phyloP scores from a whole-genome alignment of 352 stramenopile species.

The Albugo candida region DNA sequence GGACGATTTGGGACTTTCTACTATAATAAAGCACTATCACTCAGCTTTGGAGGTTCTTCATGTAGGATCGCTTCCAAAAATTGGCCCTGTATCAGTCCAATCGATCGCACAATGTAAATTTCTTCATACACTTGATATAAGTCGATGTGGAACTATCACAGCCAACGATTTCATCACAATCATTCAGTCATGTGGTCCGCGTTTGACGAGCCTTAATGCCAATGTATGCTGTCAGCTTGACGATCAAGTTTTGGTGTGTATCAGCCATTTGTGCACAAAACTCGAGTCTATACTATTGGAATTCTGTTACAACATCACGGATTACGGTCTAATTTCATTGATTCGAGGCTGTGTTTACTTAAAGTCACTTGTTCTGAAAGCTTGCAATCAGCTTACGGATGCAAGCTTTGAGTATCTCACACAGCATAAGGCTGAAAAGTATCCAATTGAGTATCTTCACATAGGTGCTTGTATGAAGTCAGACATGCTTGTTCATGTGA shows the following conservation, averaged over 20 bases:
- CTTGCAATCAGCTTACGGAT: slow-evolving; percentile 62
- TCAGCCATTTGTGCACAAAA: slow-evolving; percentile 15
- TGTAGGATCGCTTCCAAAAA: slow-evolving; percentile 29
- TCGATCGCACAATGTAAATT: slow-evolving; percentile 26
- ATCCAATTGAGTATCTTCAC: slow-evolving; percentile 16
- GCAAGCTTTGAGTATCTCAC: slow-evolving; percentile 29
- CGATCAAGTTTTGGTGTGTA: slow-evolving; percentile 23
- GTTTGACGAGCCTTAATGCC: slow-evolving; percentile 26
- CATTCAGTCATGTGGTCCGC: slow-evolving; percentile 21
- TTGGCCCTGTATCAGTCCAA: slow-evolving; percentile 34
- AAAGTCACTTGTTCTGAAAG: slow-evolving; percentile 67
- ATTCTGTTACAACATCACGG: slow-evolving; percentile 78
- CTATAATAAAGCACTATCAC: slow-evolving; percentile 28
- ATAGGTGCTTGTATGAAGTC: slow-evolving; percentile 51
- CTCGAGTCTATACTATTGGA: slow-evolving; percentile 58
- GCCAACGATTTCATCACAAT: slow-evolving; percentile 23
- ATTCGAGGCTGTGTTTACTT: slow-evolving; percentile 28
- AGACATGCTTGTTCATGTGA: slow-evolving; percentile 36
- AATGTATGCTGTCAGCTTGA: slow-evolving; percentile 48
- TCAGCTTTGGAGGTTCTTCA: slow-evolving; percentile 28
- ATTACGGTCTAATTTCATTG: slow-evolving; percentile 33
- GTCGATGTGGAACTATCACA: slow-evolving; percentile 43
- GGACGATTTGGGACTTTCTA: slow-evolving; percentile 20
- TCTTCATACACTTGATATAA: slow-evolving; percentile 46
- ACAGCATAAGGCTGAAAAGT: slow-evolving; percentile 8